phyloP scores from a whole-genome alignment of 2,329 filamentous ascomycete genomes.

The Grosmannia serpens region DNA sequence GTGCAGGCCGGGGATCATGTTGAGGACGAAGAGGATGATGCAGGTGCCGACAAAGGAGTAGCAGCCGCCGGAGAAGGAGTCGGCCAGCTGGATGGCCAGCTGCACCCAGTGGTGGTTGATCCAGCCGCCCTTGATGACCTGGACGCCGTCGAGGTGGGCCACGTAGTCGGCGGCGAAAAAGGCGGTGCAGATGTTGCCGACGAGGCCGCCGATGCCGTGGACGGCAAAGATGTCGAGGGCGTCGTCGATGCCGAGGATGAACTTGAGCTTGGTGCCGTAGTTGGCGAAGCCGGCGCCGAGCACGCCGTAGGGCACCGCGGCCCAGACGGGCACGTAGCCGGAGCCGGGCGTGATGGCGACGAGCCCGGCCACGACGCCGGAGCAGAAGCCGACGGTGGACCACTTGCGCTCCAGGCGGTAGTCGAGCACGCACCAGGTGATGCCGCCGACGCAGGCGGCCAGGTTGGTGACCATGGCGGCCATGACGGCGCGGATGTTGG shows the following conservation, averaged over 20 bases:
- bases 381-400: constrained; percentile 90
- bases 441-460: constrained; percentile 70
- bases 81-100: constrained; percentile 72
- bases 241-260: constrained; percentile 68
- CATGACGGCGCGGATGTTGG: constrained; percentile 78
- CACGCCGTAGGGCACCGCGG: constrained; percentile 68
- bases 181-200: constrained; percentile 68
- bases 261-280: constrained; percentile 86
- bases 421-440: constrained; percentile 83
- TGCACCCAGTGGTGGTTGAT: constrained; percentile 76
- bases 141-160: constrained; percentile 63
- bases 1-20: constrained; percentile 63
- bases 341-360: constrained; percentile 84
- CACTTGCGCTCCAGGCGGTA: constrained; percentile 84
- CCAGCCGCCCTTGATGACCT: constrained; percentile 64
- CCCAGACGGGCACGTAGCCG: constrained; percentile 73
- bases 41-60: constrained; percentile 74
- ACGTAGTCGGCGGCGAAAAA: constrained; percentile 82
- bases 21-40: constrained; percentile 69
- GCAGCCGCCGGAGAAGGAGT: constrained; percentile 61
- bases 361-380: constrained; percentile 75
- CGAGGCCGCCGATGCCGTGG: constrained; percentile 65
- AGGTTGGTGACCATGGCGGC: constrained; percentile 79
- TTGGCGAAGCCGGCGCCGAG: constrained; percentile 70
- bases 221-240: constrained; percentile 83